Percentiles rank a stretch among this genome's conserved stretches.
Evolutionary conservation across 2,329 filamentous ascomycete species (phyloP).

Genomic region (Fusarium heterosporum): DNA sequence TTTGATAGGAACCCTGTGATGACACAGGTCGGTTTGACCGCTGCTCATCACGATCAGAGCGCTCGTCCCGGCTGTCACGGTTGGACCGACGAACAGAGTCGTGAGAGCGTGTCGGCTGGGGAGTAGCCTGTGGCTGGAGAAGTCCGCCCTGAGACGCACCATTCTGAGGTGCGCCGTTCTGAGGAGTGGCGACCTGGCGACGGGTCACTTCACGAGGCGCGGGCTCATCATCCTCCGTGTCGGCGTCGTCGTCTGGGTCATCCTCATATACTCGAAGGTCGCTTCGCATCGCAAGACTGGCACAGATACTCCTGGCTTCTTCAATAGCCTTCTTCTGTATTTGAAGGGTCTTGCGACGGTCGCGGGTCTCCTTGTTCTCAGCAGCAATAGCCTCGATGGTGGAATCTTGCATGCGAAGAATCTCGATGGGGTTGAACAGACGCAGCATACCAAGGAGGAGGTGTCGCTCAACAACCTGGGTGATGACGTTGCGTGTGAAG

Average conservation of each 20-base stretch:
- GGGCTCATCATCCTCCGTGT: conserved; percentile 50
- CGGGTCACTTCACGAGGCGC: conserved; percentile 19
- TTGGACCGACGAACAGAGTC: conserved; percentile 41
- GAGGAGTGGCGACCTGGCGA: conserved; percentile 37
- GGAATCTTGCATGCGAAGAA: conserved; percentile 59
- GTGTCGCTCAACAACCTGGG: conserved; percentile 64
- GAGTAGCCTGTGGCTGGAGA: conserved; percentile 28
- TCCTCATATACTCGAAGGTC: conserved; percentile 58
- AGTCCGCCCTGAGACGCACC: conserved; percentile 29
- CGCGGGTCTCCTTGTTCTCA: conserved; percentile 65
- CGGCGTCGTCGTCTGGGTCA: conserved; percentile 50
- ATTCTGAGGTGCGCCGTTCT: conserved; percentile 30
- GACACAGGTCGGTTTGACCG: conserved; percentile 37
- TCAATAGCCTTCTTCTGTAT: conserved; percentile 63
- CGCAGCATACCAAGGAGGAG: conserved; percentile 64
- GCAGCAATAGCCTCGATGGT: conserved; percentile 63
- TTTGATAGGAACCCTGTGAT: conserved; percentile 38
- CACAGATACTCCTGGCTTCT: conserved; percentile 62
- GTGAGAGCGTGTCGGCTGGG: conserved; percentile 26
- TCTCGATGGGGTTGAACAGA: conserved; percentile 65
- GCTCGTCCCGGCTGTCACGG: conserved; percentile 45
- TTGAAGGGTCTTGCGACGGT: conserved; percentile 61
- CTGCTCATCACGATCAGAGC: conserved; percentile 36
- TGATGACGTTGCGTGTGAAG: conserved; percentile 65
- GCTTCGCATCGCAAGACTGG: conserved; percentile 64